Evolutionary conservation across 2,329 filamentous ascomycete species (phyloP).

Genomic region (Neofusicoccum umdonicola): DNA sequence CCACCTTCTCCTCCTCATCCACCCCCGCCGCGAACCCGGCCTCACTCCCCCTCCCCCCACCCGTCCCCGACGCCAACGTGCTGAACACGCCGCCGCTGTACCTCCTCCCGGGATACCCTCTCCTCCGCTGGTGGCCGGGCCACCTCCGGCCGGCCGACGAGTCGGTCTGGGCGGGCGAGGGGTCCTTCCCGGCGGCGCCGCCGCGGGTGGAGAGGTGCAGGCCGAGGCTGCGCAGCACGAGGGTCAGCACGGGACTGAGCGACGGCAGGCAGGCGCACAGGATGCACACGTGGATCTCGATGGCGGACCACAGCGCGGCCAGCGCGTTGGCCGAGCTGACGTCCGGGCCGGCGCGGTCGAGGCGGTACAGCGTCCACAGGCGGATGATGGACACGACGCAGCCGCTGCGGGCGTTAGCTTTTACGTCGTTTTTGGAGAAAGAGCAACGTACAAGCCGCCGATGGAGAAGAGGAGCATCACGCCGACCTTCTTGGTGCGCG

Average conservation of each 20-base stretch:
- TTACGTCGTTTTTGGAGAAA: too few species aligned
- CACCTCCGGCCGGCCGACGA: background rate
- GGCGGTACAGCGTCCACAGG: slow-evolving; percentile 19
- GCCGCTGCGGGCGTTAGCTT: background rate
- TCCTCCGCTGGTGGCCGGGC: background rate
- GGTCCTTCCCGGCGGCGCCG: background rate
- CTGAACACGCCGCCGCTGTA: background rate
- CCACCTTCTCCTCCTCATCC: background rate
- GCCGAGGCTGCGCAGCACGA: background rate
- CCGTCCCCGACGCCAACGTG: background rate
- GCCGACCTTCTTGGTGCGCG: background rate
- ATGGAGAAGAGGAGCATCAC: slow-evolving; percentile 3
- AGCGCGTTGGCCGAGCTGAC: background rate
- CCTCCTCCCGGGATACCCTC: background rate
- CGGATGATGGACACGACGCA: slow-evolving; percentile 10
- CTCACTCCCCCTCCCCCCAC: background rate
- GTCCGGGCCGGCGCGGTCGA: background rate
- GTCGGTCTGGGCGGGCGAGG: background rate
- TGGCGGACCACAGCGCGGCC: background rate
- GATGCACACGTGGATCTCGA: slow-evolving; percentile 9
- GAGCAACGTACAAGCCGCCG: slow-evolving; percentile 2
- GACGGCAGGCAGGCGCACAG: slow-evolving; percentile 27
- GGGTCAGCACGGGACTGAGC: background rate
- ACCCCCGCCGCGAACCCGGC: background rate
- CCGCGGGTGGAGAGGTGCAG: background rate